A percentile compares a stretch with the other conserved stretches of the same genome.
Conservation (phyloP, 108 stramenopile genomes). For the Skeletonema marinoi region DNA sequence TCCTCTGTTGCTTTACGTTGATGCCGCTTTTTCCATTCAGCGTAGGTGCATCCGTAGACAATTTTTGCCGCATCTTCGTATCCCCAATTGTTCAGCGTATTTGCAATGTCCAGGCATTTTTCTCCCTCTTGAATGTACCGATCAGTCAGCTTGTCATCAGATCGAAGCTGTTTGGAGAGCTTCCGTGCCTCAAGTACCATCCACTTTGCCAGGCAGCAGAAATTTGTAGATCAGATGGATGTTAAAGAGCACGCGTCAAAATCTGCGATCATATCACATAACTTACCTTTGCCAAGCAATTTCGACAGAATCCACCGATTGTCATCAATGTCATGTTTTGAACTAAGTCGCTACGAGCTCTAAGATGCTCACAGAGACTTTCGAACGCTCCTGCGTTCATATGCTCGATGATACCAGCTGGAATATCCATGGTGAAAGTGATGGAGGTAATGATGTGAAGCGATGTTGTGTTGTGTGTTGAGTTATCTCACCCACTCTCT, state of each 20-base stretch:
- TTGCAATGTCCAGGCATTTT: slow-evolving; percentile 2
- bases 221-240: not conserved
- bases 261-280: not conserved
- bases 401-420: slow-evolving; percentile 39
- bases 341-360: slow-evolving; percentile 70
- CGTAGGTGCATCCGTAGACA: slow-evolving; percentile 50
- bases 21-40: slow-evolving; percentile 52
- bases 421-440: slow-evolving; percentile 1
- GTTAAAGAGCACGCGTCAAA: no score
- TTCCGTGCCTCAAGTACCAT: slow-evolving; percentile 52
- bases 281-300: slow-evolving; percentile 64
- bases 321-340: slow-evolving; percentile 82
- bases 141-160: not conserved
- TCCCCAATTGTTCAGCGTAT: slow-evolving; percentile 31
- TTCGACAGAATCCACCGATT: slow-evolving; percentile 64
- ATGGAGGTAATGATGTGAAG: not conserved
- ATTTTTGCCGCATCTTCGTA: slow-evolving; percentile 49
- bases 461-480: no score
- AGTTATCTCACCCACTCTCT: no score
- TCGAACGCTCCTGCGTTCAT: slow-evolving; percentile 83
- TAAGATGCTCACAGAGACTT: slow-evolving; percentile 65
- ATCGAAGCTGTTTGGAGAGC: slow-evolving; percentile 23
- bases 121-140: slow-evolving; percentile 7
- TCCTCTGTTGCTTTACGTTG: slow-evolving; percentile 51
- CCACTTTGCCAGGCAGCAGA: slow-evolving; percentile 58